These are phyloP conservation scores for Pyrenula aspistea DNA, from an alignment of 495 filamentous ascomycete species.

Conservation along the genomic window DNA sequence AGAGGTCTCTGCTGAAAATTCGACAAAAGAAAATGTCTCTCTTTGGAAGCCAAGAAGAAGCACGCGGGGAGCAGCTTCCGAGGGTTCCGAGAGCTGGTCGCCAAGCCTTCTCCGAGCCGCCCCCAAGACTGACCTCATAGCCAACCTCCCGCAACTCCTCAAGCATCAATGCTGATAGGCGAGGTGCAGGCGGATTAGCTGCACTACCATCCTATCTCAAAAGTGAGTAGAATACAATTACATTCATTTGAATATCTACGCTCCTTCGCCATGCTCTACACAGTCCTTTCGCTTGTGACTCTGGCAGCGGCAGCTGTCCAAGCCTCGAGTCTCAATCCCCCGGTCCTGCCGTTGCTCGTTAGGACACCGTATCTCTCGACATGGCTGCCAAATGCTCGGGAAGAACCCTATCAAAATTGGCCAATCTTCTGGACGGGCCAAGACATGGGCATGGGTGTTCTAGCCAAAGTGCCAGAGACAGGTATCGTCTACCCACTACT, in stretches of 20 bases:
- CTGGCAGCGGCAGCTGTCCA: neutral
- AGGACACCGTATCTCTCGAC: slow-evolving; percentile 88
- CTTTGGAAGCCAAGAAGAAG: too few relatives aligned
- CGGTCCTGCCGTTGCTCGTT: slow-evolving; percentile 77
- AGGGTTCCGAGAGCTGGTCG: too few relatives aligned
- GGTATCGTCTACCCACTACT: slow-evolving; percentile 74
- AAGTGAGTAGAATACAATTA: neutral
- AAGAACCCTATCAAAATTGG: slow-evolving; percentile 82
- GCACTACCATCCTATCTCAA: neutral
- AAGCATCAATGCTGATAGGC: neutral
- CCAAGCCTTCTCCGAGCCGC: neutral
- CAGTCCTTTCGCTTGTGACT: neutral
- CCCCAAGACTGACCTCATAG: neutral
- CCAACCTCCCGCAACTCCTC: neutral
- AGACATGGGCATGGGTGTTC: slow-evolving; percentile 69
- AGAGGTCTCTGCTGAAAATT: too few relatives aligned
- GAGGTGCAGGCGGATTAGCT: neutral
- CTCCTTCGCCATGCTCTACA: neutral
- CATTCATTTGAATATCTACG: neutral
- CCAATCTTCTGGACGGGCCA: slow-evolving; percentile 90
- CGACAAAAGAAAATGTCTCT: too few relatives aligned
- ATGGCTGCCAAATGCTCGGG: slow-evolving; percentile 70
- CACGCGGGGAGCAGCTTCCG: too few relatives aligned
- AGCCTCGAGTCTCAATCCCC: slow-evolving; percentile 48
- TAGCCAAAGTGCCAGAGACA: slow-evolving; percentile 62